phyloP scores from a whole-genome alignment of 129 eudicot genomes.

The Scalesia atractyloides region DNA sequence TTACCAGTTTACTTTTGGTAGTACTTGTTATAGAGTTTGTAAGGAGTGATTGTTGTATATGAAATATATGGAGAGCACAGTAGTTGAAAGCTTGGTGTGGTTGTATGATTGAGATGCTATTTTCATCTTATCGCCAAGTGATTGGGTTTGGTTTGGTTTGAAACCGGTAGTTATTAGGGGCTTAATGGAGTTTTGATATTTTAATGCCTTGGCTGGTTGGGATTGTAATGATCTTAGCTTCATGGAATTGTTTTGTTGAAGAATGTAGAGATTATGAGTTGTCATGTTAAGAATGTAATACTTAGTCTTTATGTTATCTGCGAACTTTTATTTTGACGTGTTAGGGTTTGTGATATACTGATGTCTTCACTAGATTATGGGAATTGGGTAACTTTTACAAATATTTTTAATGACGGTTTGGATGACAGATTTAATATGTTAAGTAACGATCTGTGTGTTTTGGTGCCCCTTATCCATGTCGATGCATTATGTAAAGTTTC shows the following conservation, averaged over 20 bases:
- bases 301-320: not conserved
- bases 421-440: not conserved
- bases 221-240: not conserved
- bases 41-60: not conserved
- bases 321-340: not conserved
- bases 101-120: not conserved
- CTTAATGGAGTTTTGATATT: not conserved
- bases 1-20: not conserved
- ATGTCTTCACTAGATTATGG: not conserved
- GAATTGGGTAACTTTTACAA: not conserved
- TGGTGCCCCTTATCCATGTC: not conserved
- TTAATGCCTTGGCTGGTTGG: not conserved
- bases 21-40: not conserved
- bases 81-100: not conserved
- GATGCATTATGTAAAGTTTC: not conserved
- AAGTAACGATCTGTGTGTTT: not conserved
- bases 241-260: not conserved
- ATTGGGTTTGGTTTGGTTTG: not conserved
- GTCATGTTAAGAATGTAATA: not conserved
- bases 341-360: not conserved
- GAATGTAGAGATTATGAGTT: not conserved
- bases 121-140: conserved; percentile 1
- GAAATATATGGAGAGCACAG: not conserved
- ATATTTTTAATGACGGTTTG: not conserved
- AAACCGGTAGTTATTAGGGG: not conserved